These are phyloP conservation scores for Ceratobasidium sp. DNA, from an alignment of 1,284 basidiomycete genomes.

Conservation along the genomic window DNA sequence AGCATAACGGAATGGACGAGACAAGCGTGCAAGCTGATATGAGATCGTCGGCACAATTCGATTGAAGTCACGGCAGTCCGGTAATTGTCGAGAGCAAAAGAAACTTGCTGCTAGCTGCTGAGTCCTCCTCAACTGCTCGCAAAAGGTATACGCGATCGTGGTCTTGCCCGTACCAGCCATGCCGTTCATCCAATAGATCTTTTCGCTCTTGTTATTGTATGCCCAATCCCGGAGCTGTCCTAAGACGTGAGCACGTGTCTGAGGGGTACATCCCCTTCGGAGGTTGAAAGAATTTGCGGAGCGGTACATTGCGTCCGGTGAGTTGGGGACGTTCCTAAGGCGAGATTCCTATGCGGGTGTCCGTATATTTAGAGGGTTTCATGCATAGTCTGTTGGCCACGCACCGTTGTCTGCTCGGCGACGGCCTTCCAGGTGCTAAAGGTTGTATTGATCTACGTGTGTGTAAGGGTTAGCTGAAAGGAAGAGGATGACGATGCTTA, in stretches of 20 bases:
- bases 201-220: background rate
- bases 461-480: background rate
- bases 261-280: background rate
- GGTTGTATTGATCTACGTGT: background rate
- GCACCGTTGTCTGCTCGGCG: background rate
- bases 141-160: too few relatives aligned
- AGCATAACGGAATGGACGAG: background rate
- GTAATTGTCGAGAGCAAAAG: slow-evolving; percentile 9
- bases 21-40: too few relatives aligned
- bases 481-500: background rate
- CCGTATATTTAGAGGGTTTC: background rate
- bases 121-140: background rate
- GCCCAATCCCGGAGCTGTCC: background rate
- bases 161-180: too few relatives aligned
- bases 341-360: background rate
- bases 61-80: slow-evolving; percentile 1
- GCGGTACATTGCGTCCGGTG: background rate
- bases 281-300: background rate
- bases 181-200: slow-evolving; percentile 25
- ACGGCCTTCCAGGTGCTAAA: background rate
- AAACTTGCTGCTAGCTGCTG: slow-evolving; percentile 9
- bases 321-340: background rate
- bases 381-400: background rate
- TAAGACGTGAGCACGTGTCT: background rate
- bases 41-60: background rate